These are phyloP conservation scores for Anisodus tanguticus DNA, from an alignment of 257 asterid genomes.

Conservation along the genomic window DNA sequence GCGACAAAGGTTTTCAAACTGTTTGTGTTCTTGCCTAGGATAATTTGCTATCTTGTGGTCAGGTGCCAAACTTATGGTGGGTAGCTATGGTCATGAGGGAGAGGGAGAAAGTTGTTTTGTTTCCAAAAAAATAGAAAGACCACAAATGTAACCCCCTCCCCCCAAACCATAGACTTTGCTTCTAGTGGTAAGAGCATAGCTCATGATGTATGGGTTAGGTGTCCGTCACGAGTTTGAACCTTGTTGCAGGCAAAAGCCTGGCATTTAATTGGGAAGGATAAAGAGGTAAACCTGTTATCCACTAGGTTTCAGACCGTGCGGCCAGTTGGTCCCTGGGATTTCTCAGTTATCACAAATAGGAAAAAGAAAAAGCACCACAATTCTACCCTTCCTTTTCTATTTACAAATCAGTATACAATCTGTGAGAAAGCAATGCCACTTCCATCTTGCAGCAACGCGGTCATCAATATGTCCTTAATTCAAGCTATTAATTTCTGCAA, in stretches of 20 bases:
- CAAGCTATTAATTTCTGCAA: not conserved
- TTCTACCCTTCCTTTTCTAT: slow-evolving; percentile 6
- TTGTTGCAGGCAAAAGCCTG: not conserved
- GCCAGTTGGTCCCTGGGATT: not conserved
- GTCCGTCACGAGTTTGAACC: not conserved
- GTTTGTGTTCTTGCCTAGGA: not conserved
- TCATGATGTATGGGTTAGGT: not conserved
- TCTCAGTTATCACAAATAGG: not conserved
- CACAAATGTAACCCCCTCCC: not conserved
- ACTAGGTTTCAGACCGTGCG: not conserved
- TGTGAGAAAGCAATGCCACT: not conserved
- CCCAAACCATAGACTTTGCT: not conserved
- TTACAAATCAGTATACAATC: not conserved
- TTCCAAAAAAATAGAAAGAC: not conserved
- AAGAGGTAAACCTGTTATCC: not conserved
- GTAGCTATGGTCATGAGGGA: not conserved
- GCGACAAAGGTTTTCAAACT: not conserved
- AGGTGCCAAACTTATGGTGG: not conserved
- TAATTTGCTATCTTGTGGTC: not conserved
- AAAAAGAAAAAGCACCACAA: not conserved
- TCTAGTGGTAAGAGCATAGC: not conserved
- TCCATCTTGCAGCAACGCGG: not conserved
- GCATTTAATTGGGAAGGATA: not conserved
- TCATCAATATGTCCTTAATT: slow-evolving; percentile 17
- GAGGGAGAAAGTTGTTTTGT: not conserved